Evolutionary conservation across 2,329 filamentous ascomycete species (phyloP), one percentile per base, ranked within the genome.

Genomic region (Ambrosiella cleistominuta): DNA sequence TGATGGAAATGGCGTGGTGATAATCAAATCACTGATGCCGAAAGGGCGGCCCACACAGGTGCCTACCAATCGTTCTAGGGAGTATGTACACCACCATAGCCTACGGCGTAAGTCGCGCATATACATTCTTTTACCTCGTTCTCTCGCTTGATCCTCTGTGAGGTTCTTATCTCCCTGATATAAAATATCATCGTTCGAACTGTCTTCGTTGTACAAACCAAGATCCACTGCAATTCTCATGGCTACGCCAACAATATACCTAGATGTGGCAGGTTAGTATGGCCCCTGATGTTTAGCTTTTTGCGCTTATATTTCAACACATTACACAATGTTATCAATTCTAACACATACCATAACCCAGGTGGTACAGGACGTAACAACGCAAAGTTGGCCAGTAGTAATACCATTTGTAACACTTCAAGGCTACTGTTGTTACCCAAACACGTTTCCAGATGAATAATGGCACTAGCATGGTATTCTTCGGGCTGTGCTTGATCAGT

Each of bases 81-180:
- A 91, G 70, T 97, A 97, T 1, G 90, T 90, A 71, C 89, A 95
- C 91, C 93, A 97, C 89, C 90, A 97, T 12, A 97, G 74, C 38
- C 91, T 80, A 59, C 91, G 79, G 56, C 89, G 82, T 62, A 95
- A 77, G 68, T 97, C 93, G 57, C 91, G 82, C 44, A 88, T 77
- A 78, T 88, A 96, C 69, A 95, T 81, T 59, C 87, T 79, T 54
- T 86, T 79, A 75, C 68, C 83, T 69, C 73, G 86, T 76, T 69
- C 75, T 65, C 69, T 57, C 7, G 38, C 38, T 17, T 63, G 66
- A 64, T 65, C 61, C 45, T 59, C 52, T 66, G 65, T 58, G 63
- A 61, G 66, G 64, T 62, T 67, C n/a, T 66, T 67, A 13, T 47
- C 7, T 15, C 11, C 44, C n/a, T 17, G 13, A 13, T 8, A 2